Evolutionary conservation across 1,139 yeast species (phyloP).

Genomic region (Candida gigantensis): DNA sequence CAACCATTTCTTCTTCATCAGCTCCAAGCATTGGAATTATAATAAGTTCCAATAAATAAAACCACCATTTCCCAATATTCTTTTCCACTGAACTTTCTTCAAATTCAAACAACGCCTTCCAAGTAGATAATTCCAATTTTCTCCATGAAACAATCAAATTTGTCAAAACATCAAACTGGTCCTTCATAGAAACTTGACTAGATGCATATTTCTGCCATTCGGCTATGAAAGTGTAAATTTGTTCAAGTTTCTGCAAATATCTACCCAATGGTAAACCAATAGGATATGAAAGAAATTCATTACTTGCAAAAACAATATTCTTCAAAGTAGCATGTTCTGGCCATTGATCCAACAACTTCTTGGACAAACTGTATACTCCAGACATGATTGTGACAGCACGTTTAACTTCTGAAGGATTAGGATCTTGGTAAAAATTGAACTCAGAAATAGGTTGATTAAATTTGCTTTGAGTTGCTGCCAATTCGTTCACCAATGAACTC

Average conservation of each 20-base stretch:
- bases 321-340: constrained; percentile 93
- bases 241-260: constrained; percentile 81
- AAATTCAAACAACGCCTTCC: constrained; percentile 72
- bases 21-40: constrained; percentile 44
- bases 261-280: constrained; percentile 74
- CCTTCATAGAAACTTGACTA: constrained; percentile 64
- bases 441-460: constrained; percentile 21
- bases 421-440: constrained; percentile 71
- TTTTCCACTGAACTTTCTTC: constrained; percentile 61
- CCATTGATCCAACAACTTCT: constrained; percentile 67
- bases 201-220: constrained; percentile 97
- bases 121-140: constrained; percentile 77
- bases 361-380: constrained; percentile 47
- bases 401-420: constrained; percentile 60
- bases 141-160: constrained; percentile 86
- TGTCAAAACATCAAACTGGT: constrained; percentile 59
- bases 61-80: constrained; percentile 84
- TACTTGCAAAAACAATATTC: constrained; percentile 63
- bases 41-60: constrained; percentile 77
- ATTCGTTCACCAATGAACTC: constrained; percentile 42
- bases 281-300: constrained; percentile 66
- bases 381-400: constrained; percentile 56
- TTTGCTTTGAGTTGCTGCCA: constrained; percentile 30
- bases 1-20: constrained; percentile 15
- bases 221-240: constrained; percentile 72